Evolutionary conservation across 1,284 basidiomycete genomes (phyloP).

Genomic region (Erythrobasidium hasegawianum): DNA sequence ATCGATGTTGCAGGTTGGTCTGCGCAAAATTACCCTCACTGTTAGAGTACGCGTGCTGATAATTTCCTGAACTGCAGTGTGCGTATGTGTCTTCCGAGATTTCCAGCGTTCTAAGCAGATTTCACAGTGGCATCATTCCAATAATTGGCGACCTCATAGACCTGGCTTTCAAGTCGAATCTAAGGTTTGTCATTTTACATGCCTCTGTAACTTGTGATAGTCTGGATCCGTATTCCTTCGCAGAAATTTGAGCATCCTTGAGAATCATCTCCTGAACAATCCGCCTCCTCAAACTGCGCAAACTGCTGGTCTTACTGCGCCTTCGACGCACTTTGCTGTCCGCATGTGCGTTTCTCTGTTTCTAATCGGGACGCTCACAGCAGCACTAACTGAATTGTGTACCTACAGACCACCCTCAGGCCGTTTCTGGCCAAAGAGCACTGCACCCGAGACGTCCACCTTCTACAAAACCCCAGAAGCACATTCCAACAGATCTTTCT

Average conservation of each 20-base stretch:
- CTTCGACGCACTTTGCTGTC: slow-evolving; percentile 25
- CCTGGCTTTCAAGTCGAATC: slow-evolving; percentile 29
- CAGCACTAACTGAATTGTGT: no score
- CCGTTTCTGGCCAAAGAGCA: slow-evolving; percentile 27
- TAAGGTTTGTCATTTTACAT: slow-evolving; percentile 6
- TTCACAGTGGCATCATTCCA: slow-evolving; percentile 23
- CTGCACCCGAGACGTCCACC: slow-evolving; percentile 10
- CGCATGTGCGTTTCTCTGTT: slow-evolving; percentile 16
- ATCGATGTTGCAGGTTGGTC: slow-evolving; percentile 29
- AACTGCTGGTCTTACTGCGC: slow-evolving; percentile 19
- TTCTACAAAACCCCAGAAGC: slow-evolving; percentile 2
- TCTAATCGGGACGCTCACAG: no score
- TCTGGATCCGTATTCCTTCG: no score
- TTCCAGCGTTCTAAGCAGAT: no score
- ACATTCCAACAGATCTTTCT: slow-evolving; percentile 18
- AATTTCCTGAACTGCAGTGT: no score
- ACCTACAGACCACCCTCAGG: slow-evolving; percentile 24
- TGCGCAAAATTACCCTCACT: no score
- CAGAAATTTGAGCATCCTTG: slow-evolving; percentile 29
- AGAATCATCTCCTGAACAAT: slow-evolving; percentile 31
- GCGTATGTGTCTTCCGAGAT: no score
- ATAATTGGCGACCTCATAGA: slow-evolving; percentile 31
- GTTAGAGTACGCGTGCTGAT: no score
- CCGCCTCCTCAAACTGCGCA: slow-evolving; percentile 9
- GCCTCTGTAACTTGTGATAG: no score